A percentile compares a stretch with the other conserved stretches of the same genome.
These are phyloP conservation scores for Papiliotrema laurentii DNA, from an alignment of 1,284 basidiomycete species.

Conservation along the genomic window DNA sequence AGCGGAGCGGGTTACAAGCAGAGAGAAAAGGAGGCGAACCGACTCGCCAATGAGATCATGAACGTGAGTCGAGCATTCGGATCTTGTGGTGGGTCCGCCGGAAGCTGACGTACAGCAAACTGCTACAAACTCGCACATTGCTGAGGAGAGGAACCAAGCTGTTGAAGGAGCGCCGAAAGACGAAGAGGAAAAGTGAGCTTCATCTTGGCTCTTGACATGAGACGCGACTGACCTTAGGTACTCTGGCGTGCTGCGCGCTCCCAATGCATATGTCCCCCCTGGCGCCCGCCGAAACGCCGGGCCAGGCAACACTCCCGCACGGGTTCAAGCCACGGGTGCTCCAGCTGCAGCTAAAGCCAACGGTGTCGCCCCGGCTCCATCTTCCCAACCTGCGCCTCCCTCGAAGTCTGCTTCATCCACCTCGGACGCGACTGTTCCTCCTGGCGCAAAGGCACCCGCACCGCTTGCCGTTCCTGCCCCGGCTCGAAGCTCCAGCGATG, in stretches of 20 bases:
- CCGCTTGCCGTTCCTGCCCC: constrained; percentile 9
- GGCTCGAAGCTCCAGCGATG: constrained; percentile 18
- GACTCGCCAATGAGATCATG: constrained; percentile 86
- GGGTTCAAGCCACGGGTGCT: constrained; percentile 2
- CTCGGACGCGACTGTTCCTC: too few species aligned
- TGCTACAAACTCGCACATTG: constrained; percentile 75
- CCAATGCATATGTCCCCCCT: constrained; percentile 89
- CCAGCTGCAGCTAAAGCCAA: constrained; percentile 11
- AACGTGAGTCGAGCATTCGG: constrained; percentile 65
- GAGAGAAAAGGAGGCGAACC: constrained; percentile 79
- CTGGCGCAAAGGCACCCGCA: constrained; percentile 1
- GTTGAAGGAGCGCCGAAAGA: constrained; percentile 63
- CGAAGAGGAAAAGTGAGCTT: constrained; percentile 86
- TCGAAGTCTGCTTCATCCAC: background rate
- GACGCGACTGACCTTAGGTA: constrained; percentile 56
- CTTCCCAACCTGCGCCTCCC: constrained; percentile 1
- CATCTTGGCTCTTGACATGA: background rate
- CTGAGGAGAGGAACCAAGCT: constrained; percentile 77
- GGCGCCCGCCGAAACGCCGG: constrained; percentile 59
- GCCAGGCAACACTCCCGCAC: background rate
- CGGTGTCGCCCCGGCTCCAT: constrained; percentile 11
- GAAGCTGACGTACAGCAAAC: constrained; percentile 53
- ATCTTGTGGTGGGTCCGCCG: too few species aligned
- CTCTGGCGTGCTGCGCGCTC: constrained; percentile 71
- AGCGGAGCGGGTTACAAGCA: constrained; percentile 72